Evolutionary conservation across 1,284 basidiomycete genomes (phyloP).

Genomic region (Cronartium ribicola): DNA sequence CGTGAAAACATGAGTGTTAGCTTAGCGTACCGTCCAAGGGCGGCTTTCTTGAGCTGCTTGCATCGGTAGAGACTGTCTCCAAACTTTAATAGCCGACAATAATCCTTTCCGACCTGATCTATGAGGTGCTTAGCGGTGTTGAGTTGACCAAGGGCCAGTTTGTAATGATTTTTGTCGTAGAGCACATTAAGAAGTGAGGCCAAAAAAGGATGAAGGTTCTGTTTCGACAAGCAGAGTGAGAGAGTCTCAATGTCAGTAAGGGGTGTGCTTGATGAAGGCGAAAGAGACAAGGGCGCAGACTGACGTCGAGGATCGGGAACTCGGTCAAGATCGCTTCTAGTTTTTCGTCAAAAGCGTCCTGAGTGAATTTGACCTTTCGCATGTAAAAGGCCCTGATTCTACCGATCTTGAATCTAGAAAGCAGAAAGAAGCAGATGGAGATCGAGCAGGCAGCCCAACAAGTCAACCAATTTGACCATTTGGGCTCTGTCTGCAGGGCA

Average conservation of each 20-base stretch:
- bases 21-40: conserved; percentile 72
- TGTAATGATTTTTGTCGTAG: conserved; percentile 98
- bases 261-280: conserved; percentile 1
- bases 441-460: not conserved
- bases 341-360: conserved; percentile 96
- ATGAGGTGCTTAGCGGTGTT: conserved; percentile 89
- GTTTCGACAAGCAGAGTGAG: conserved; percentile 16
- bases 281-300: conserved; percentile 46
- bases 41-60: conserved; percentile 91
- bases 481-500: not conserved
- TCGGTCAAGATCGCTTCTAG: conserved; percentile 86
- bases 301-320: conserved; percentile 92
- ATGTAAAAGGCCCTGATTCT: conserved; percentile 87
- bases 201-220: conserved; percentile 93
- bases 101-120: conserved; percentile 91
- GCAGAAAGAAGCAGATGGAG: not conserved
- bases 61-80: conserved; percentile 92
- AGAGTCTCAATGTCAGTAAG: not conserved
- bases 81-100: conserved; percentile 88
- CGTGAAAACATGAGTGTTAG: conserved; percentile 13
- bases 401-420: conserved; percentile 88
- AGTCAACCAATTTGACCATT: not conserved
- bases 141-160: conserved; percentile 89
- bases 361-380: conserved; percentile 99
- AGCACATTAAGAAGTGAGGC: conserved; percentile 90